Evolutionary conservation across 257 asterid genomes (phyloP), one percentile per base, ranked within the genome.

Genomic region (Lavandula angustifolia): DNA sequence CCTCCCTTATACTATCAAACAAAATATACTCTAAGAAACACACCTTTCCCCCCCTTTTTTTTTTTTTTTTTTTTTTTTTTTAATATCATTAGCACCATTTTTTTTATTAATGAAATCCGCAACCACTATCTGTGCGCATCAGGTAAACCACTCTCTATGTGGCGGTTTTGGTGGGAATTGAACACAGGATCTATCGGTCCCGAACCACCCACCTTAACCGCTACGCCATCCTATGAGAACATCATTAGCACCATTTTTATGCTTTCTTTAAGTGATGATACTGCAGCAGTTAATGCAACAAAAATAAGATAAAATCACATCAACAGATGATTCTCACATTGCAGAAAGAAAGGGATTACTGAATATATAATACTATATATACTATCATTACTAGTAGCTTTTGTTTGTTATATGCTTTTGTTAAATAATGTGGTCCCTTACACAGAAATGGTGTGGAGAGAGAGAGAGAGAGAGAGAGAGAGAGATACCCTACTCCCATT

Each of bases 401-500:
- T 80, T 78, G 76, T 78, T 71, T 76, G 64, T 75, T 70, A 78
- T 77, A 77, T 79, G 75, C 80, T 75, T 68, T 46, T 64, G 82
- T 77, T 81, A 64, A 64, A 69, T 74, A 66, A 32, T 69, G 92
- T 82, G 87, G 82, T 79, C 91, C 92, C 76, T 66, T 78, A 78
- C 74, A 84, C 69, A 74, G 69, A 62, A 70, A 80, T 69, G 80
- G 79, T 81, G 86, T 76, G 76, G 14, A 55, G 13, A 29, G 35
- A 44, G 7, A 48, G 58, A 48, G 49, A 41, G 53, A 37, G 43
- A 62, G 67, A 32, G 65, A 2, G 9, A 32, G 27, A 75, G 47
- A 73, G 80, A 73, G 57, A 78, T 77, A 69, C 85, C 91, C 87
- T 77, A 77, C 87, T 86, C 83, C 54, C 86, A 73, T 79, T 66